These are phyloP conservation scores for Linum tenue DNA, from an alignment of 345 rosid genomes.

Conservation along the genomic window DNA sequence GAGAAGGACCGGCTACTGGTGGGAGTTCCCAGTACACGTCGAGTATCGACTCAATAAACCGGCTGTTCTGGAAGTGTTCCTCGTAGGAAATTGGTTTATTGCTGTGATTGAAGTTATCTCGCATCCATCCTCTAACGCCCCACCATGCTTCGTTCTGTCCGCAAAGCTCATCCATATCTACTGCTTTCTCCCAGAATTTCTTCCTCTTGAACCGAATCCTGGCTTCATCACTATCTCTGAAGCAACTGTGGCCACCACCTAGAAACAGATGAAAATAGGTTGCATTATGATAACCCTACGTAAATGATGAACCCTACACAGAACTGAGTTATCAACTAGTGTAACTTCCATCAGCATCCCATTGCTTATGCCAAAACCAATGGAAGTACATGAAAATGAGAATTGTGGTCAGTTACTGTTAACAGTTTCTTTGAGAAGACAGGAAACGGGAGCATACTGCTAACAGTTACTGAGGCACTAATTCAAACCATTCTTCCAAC, in stretches of 20 bases:
- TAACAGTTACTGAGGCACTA: too few relatives aligned
- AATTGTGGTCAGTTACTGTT: too few relatives aligned
- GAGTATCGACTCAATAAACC: constrained; percentile 72
- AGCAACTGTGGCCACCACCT: constrained; percentile 99
- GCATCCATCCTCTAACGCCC: constrained; percentile 92
- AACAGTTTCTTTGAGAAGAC: too few relatives aligned
- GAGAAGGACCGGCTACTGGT: constrained; percentile 93
- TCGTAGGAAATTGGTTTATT: constrained; percentile 48
- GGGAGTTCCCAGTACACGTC: constrained; percentile 95
- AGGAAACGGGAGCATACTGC: too few relatives aligned
- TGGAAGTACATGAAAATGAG: too few relatives aligned
- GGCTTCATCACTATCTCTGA: constrained; percentile 82
- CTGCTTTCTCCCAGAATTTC: constrained; percentile 96
- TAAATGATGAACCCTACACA: too few relatives aligned
- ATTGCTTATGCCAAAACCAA: too few relatives aligned
- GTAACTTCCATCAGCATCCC: too few relatives aligned
- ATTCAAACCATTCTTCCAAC: too few relatives aligned
- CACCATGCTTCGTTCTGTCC: constrained; percentile 86
- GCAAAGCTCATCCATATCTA: constrained; percentile 68
- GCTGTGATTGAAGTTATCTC: constrained; percentile 82
- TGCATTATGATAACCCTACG: too few relatives aligned
- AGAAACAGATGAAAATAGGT: constrained; percentile 8
- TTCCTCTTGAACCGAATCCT: constrained; percentile 68
- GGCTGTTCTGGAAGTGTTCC: constrained; percentile 80
- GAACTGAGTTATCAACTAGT: not conserved